Evolutionary conservation across 1,284 basidiomycete genomes (phyloP), one percentile per base, ranked within the genome.

Genomic region (Jaminaea rosea): DNA sequence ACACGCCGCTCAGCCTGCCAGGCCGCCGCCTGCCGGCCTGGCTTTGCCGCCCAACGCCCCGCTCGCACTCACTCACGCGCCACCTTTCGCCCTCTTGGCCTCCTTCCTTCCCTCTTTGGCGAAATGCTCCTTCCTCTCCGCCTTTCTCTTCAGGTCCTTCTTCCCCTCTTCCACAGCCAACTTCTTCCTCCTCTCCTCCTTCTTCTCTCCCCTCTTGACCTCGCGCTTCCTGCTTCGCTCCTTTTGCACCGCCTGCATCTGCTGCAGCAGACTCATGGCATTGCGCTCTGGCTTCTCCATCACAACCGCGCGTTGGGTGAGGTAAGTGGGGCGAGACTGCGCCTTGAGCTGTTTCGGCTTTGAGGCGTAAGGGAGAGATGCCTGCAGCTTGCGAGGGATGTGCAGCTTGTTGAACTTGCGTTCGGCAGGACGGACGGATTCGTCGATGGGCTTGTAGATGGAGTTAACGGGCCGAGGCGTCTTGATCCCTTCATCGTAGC

Each of bases 241-340:
- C 76, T 91, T 92, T 52, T 88, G 79, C 63, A 99, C 77, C 5
- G 91, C 88, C 52, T 88, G 83, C 66, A 96, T 91, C 78, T 97
- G 92, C 75, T 98, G 93, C 70, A 99, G 75, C 32, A 97, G 76
- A n/a, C 87, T 85, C 23, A 96, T 78, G 0, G 93, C 91, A 71
- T 84, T 86, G 79, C 86, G 88, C 79, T 98, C 93, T 68, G 94
- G 89, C 1, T 88, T 86, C 71, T 93, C 88, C 79, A 98, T 80
- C 39, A 99, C 84, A 15, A 97, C 92, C 0, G 93, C 91, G 15
- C 71, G 52, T 44, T 67, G 61, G 13, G 65, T 56, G 21, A 71
- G 52, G 47, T 68, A 77, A 19, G 91, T 93, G 69, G 82, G 79
- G 50, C 79, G 78, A 36, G 77, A 76, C 75, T 89, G 88, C 10